Conservation (phyloP, 305 asterid species). For the Fraxinus angustifolia region DNA sequence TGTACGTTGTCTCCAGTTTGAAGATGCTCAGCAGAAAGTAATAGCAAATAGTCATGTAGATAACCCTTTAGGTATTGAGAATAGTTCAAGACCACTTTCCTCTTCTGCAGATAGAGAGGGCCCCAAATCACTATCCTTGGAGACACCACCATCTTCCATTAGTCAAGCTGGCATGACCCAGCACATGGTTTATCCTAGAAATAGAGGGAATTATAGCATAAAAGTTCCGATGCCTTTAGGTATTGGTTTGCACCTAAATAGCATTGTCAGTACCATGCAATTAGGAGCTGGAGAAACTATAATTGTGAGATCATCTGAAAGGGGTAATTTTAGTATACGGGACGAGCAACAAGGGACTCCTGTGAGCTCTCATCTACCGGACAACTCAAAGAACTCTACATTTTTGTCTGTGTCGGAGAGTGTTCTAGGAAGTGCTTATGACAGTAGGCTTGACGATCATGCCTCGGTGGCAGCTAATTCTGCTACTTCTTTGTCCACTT, state of each 20-base stretch:
- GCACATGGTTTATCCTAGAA: conserved; percentile 29
- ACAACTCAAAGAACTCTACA: conserved; percentile 30
- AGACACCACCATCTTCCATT: conserved; percentile 33
- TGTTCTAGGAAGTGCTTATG: conserved; percentile 36
- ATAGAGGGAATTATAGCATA: conserved; percentile 24
- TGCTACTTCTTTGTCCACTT: conserved; percentile 29
- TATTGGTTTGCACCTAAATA: conserved; percentile 75
- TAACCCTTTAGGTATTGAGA: conserved; percentile 24
- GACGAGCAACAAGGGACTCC: conserved; percentile 39
- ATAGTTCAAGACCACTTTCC: conserved; percentile 15
- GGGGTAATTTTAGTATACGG: conserved; percentile 40
- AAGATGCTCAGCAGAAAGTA: conserved; percentile 39
- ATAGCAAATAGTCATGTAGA: conserved; percentile 23
- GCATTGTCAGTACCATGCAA: conserved; percentile 50
- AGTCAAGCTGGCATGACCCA: conserved; percentile 29
- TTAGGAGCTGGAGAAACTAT: conserved; percentile 41
- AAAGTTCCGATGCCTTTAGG: conserved; percentile 55
- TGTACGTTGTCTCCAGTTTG: conserved; percentile 67
- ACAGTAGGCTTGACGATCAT: conserved; percentile 27
- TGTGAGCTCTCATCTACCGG: conserved; percentile 26
- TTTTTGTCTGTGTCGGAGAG: conserved; percentile 32
- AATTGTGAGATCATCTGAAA: conserved; percentile 44
- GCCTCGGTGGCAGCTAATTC: conserved; percentile 33
- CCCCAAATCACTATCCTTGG: conserved; percentile 26
- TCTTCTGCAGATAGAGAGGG: conserved; percentile 32